Evolutionary conservation across 805 yeast species (phyloP).

Genomic region (Saccharomycopsis capsularis): DNA sequence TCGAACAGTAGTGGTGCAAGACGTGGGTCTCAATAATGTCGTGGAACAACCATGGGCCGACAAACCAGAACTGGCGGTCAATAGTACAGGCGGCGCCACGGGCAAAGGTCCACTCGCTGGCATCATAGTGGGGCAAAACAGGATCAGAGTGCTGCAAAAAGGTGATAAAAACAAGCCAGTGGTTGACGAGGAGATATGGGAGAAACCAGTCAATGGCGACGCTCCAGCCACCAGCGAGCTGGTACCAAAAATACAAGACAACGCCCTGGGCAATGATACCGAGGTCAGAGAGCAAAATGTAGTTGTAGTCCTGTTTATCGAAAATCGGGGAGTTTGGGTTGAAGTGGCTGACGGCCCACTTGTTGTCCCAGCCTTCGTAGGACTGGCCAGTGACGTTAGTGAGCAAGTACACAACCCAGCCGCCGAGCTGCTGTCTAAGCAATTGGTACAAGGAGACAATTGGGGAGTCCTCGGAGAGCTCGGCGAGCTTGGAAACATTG

Average conservation of each 20-base stretch:
- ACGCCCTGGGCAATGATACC: slow-evolving; percentile 53
- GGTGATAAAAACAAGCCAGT: slow-evolving; percentile 85
- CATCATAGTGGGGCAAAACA: slow-evolving; percentile 71
- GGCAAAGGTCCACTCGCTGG: slow-evolving; percentile 73
- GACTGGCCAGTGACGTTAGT: slow-evolving; percentile 74
- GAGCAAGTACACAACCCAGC: slow-evolving; percentile 63
- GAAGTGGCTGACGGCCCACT: slow-evolving; percentile 58
- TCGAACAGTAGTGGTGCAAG: slow-evolving; percentile 73
- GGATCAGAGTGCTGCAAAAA: slow-evolving; percentile 81
- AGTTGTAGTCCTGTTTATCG: slow-evolving; percentile 66
- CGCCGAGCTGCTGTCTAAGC: slow-evolving; percentile 65
- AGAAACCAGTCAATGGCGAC: slow-evolving; percentile 62
- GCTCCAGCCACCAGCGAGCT: slow-evolving; percentile 55
- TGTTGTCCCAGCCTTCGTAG: slow-evolving; percentile 36
- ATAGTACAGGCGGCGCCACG: slow-evolving; percentile 89
- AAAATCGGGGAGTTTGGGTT: slow-evolving; percentile 68
- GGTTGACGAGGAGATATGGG: slow-evolving; percentile 77
- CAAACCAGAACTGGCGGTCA: slow-evolving; percentile 76
- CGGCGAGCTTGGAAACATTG: slow-evolving; percentile 38
- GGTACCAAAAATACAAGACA: slow-evolving; percentile 53
- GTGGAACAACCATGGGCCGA: slow-evolving; percentile 75
- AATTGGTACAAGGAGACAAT: slow-evolving; percentile 50
- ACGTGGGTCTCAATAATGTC: slow-evolving; percentile 90
- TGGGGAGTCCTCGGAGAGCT: slow-evolving; percentile 70
- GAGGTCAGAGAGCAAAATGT: slow-evolving; percentile 62